Base-by-base conservation (phyloP, 148 eudicot genomes). In the Chenopodium berlandieri region DNA sequence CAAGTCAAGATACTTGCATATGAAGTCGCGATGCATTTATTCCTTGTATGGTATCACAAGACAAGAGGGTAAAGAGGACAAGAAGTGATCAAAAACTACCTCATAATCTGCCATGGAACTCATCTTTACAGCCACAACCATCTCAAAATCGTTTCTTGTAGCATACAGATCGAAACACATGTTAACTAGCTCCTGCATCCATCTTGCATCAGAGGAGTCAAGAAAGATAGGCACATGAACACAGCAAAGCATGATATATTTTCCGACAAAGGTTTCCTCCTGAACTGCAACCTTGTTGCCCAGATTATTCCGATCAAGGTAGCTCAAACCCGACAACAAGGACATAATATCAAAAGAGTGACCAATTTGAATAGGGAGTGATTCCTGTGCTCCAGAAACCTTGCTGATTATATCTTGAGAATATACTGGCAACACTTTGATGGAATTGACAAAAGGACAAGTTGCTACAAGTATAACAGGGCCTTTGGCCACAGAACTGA, bases 111-210 rank as follows among this genome's bases (percentile, higher is more conserved):
- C 71, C 10, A 12, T 11, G 11, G 13, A 27, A 27, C 7, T 67
- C 71, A 67, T 67, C 71, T 67, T 67, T 12, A 30, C 71, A 67
- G 31, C 71, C 71, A 67, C 71, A 3, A 67, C 71, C 71, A 67
- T 67, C 37, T 67, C 20, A 67, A 67, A 67, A 67, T 67, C 32
- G 31, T n/a, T 13, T 1, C 37, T 25, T 11, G 32, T 10, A 1
- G 34, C 1, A 67, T 67, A 67, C 71, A 67, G 25, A 1, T 67
- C 71, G 12, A 23, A 67, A 30, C 37, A 67, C 4, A 37, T 27
- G 31, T 10, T 27, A 1, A 67, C 17, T 30, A 67, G 71, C 4
- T 16, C 14, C 40, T 67, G 71, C 27, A 5, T 1, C 11, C 9
- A 27, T 34, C 30, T 27, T 27, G 7, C 20, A 27, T 1, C 25